These are phyloP conservation scores for Neoarthrinium moseri DNA, from an alignment of 2,329 filamentous ascomycete species.

Conservation along the genomic window DNA sequence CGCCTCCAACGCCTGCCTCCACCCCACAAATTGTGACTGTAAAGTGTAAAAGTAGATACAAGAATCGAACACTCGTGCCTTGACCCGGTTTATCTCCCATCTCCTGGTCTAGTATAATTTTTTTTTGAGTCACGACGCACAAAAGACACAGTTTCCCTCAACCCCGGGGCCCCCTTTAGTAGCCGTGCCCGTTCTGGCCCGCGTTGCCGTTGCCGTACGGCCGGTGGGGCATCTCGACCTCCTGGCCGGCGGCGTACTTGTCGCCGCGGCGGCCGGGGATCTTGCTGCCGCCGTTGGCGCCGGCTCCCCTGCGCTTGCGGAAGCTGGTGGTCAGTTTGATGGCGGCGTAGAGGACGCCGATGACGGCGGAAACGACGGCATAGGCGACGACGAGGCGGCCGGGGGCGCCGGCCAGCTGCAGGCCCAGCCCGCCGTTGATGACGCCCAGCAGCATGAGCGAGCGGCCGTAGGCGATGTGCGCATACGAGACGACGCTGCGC, in stretches of 20 bases:
- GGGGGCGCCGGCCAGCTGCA: slow-evolving; percentile 45
- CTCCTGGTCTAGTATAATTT: no score
- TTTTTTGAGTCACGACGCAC: no score
- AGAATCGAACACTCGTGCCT: no score
- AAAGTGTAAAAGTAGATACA: no score
- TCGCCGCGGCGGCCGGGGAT: background rate
- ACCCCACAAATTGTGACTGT: no score
- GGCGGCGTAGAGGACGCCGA: slow-evolving; percentile 43
- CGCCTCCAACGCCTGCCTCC: no score
- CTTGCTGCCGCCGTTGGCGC: background rate
- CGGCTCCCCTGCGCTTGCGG: background rate
- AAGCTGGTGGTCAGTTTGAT: slow-evolving; percentile 22
- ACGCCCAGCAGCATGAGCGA: slow-evolving; percentile 56
- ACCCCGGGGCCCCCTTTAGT: no score
- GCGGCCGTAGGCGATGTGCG: slow-evolving; percentile 64
- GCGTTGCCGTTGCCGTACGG: background rate
- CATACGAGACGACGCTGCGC: slow-evolving; percentile 51
- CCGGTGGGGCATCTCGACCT: slow-evolving; percentile 1
- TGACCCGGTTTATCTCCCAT: no score
- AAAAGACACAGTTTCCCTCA: no score
- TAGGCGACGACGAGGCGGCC: slow-evolving; percentile 51
- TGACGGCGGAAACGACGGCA: slow-evolving; percentile 50
- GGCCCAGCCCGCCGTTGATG: slow-evolving; percentile 62
- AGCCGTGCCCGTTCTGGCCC: no score
- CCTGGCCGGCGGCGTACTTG: background rate